Evolutionary conservation across 2,329 filamentous ascomycete genomes (phyloP), one percentile per base, ranked within the genome.

Genomic region (Immersiporthe knoxdaviesiana): DNA sequence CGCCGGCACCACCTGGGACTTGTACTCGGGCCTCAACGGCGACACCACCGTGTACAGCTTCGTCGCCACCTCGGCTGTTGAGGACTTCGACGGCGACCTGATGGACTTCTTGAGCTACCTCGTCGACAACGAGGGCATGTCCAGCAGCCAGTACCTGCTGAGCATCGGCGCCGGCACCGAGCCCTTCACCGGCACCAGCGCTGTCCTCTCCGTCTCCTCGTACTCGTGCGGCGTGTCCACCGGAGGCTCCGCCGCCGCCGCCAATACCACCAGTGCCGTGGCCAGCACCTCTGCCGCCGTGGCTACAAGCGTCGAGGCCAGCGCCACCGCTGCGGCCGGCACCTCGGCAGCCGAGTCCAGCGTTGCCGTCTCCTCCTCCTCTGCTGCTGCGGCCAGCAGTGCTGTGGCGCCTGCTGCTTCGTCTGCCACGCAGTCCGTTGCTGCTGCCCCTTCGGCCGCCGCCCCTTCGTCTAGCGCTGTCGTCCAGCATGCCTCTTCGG

Each of bases 41-140:
- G 76, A 78, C 63, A 89, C 83, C 77, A 85, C 82, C 2, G 88
- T 91, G 11, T 91, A 84, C 79, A 87, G 84, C 74, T 91, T 80
- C 67, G 76, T 81, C 60, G 78, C 77, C 1, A 61, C 72, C 14
- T 81, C 77, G 59, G 77, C 83, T 39, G 78, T 85, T 18, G 81
- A 79, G 24, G 82, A 72, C 76, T 91, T 88, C 77, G 81, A 79
- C 44, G 88, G 83, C 41, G 87, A 91, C 75, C 74, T 90, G 72
- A 81, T 81, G 72, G 78, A 81, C 7, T 91, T 91, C 78, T 78
- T 88, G 71, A 81, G 78, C 6, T 90, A 90, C 75, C 79, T 91
- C 32, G 80, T 79, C 27, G 72, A 73, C 30, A 82, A 78, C 73
- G 79, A 88, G 72, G 82, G 82, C 0, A 78, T 86, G 58, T 76